Evolutionary conservation across 2,329 filamentous ascomycete genomes (phyloP), one percentile per base, ranked within the genome.

Genomic region (Stachybotrys echinatus): DNA sequence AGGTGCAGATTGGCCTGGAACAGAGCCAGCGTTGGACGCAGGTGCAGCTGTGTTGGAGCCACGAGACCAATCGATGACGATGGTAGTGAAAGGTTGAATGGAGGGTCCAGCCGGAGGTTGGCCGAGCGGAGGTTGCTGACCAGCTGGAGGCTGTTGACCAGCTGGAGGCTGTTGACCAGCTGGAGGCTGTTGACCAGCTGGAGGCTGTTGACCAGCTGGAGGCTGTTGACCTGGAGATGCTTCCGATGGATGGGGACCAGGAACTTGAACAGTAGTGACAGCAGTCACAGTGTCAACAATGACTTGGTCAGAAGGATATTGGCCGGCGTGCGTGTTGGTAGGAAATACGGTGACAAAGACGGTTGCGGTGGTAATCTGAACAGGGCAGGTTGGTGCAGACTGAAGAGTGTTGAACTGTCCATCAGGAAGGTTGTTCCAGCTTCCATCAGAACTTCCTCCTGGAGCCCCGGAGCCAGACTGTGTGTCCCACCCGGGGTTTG

Each of bases 281-380:
- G 54, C 54, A 4, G 52, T 34, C 10, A 34, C 27, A 34, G 27
- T 34, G 10, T 34, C 27, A 3, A 34, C 27, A 14, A 34, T n/a
- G 38, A n/a, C 38, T n/a, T 40, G 38, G 48, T 19, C 23, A 50
- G 43, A 48, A 42, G 45, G 51, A 42, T 51, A 56, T 21, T 46
- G 49, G 44, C 55, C 55, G 45, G 58, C 59, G 21, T 62, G 56
- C 6, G 65, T 53, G 42, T 56, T 60, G 50, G 63, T 61, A 14
- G 70, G 67, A 48, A 65, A 66, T 46, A 77, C 64, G 31, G 76
- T 78, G 54, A 80, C 62, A 55, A 77, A 74, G 52, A 79, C 67
- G 38, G 76, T 79, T 34, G 66, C 69, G 34, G 70, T 71, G 7
- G 61, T 61, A 14, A 34, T 34, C 50, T 66, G 58, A 39, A 65